phyloP scores from a whole-genome alignment of 78 protist genomes.

The Dictyostelium brefeldianum region DNA sequence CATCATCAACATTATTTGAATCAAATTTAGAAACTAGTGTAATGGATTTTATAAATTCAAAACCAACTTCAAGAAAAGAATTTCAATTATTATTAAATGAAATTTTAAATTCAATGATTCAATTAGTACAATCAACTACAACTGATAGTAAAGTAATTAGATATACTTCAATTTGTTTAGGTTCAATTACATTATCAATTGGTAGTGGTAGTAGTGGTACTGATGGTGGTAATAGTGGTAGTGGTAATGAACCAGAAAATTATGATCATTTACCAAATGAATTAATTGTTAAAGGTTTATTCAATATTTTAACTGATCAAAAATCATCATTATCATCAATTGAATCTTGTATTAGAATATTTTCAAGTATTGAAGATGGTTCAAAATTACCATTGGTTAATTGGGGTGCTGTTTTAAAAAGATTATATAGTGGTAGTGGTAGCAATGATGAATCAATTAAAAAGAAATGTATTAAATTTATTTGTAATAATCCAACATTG shows the following conservation, averaged over 20 bases:
- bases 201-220: background rate
- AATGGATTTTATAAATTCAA: slow-evolving; percentile 37
- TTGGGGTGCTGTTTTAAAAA: slow-evolving; percentile 56
- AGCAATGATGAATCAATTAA: background rate
- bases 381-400: slow-evolving; percentile 47
- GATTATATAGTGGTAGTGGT: background rate
- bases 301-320: background rate
- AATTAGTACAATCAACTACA: background rate
- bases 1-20: background rate
- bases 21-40: background rate
- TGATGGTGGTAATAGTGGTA: background rate
- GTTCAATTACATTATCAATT: slow-evolving; percentile 27
- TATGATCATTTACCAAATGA: slow-evolving; percentile 49
- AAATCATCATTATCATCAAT: background rate
- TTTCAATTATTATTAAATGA: slow-evolving; percentile 29
- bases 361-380: slow-evolving; percentile 1
- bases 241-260: slow-evolving; percentile 31
- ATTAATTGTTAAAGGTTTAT: slow-evolving; percentile 10
- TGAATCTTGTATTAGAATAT: background rate
- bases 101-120: background rate
- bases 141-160: slow-evolving; percentile 38
- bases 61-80: slow-evolving; percentile 42
- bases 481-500: background rate
- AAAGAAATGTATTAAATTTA: slow-evolving; percentile 36
- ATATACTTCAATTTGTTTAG: slow-evolving; percentile 21